These are phyloP conservation scores for Yamadazyma diospyri DNA, from an alignment of 1,139 yeast genomes.

Conservation along the genomic window DNA sequence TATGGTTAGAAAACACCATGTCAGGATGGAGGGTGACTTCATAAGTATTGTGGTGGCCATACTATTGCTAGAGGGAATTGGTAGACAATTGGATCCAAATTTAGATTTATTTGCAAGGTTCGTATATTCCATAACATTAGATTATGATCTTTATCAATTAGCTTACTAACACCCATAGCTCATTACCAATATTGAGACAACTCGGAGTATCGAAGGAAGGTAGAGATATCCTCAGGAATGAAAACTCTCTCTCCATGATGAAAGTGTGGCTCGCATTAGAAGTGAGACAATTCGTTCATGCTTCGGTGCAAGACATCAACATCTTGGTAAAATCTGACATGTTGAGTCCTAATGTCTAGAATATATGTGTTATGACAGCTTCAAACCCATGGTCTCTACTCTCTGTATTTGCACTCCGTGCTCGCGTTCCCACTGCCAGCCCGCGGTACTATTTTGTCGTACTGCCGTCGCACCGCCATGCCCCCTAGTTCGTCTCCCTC, in stretches of 20 bases:
- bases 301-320: slow-evolving; percentile 73
- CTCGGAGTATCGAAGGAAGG: slow-evolving; percentile 72
- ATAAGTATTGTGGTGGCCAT: slow-evolving; percentile 92
- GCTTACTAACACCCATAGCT: slow-evolving; percentile 46
- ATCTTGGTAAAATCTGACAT: slow-evolving; percentile 48
- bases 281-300: slow-evolving; percentile 79
- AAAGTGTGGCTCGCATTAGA: slow-evolving; percentile 92
- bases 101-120: slow-evolving; percentile 93
- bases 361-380: neutral
- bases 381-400: too few species aligned
- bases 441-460: too few species aligned
- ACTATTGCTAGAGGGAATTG: slow-evolving; percentile 86
- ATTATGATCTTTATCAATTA: slow-evolving; percentile 45
- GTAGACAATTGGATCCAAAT: slow-evolving; percentile 88
- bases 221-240: slow-evolving; percentile 51
- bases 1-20: slow-evolving; percentile 94
- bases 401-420: too few species aligned
- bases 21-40: slow-evolving; percentile 96
- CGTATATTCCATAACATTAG: slow-evolving; percentile 64
- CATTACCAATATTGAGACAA: slow-evolving; percentile 84
- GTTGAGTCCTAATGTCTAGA: slow-evolving; percentile 44
- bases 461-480: too few species aligned
- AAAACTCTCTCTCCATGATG: slow-evolving; percentile 70
- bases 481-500: too few species aligned
- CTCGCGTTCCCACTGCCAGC: too few species aligned